Base-by-base conservation (phyloP, 495 filamentous ascomycete genomes). In the Penicillium samsonianum region DNA sequence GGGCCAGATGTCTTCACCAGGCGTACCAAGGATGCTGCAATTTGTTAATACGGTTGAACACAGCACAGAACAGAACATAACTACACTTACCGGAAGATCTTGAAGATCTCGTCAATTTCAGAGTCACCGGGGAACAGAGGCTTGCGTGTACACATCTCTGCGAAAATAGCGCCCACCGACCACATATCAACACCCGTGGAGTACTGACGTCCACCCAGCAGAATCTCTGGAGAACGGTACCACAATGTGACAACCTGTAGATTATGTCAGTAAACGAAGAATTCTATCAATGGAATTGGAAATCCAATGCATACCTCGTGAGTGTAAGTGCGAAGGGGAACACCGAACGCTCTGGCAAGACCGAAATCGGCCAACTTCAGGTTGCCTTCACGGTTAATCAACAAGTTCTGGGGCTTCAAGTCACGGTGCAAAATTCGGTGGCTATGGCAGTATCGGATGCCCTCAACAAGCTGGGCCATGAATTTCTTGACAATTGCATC, bases 41-140 rank as follows among this genome's bases (percentile, higher is more conserved):
- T 22, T 17, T 4, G 31, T 43, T 55, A 52, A n/a, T 10, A 51
- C 57, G 44, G 56, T 44, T 46, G 17, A 22, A 46, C 0, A 10
- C 10, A 12, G 30, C 14, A 4, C 7, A 12, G 26, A 16, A 10
- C 0, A 4, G 12, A 30, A 41, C 17, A 16, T n/a, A n/a, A n/a
- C n/a, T n/a, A 26, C 17, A 57, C 84, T 63, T 77, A 94, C 91
- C 87, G 83, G 86, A 99, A 99, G 64, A 98, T 99, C 77, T 96
- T 98, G 81, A 98, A 98, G 65, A 99, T 98, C 77, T 99, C 95
- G 65, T 99, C 94, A 74, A 99, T 98, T 71, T 99, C 94, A 2
- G 92, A 96, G 71, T 99, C 95, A 37, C 94, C 94, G 25, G 94
- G 94, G 81, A 99, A 98, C 12, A 98, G 78, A 6, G 94, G 92